phyloP scores from a whole-genome alignment of 257 asterid species.

The Ballota nigra region DNA sequence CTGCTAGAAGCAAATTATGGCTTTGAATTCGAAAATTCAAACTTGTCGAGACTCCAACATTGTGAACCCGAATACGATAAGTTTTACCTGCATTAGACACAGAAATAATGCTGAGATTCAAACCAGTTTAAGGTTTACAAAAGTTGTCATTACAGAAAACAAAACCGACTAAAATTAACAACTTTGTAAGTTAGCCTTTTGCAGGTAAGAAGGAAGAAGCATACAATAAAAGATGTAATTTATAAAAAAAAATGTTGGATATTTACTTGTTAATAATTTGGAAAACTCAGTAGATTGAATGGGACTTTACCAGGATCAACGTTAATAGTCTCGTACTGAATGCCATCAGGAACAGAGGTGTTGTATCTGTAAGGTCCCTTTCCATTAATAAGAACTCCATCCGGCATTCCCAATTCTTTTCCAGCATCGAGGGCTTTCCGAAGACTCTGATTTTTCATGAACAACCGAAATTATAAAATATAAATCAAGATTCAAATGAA shows the following conservation, averaged over 20 bases:
- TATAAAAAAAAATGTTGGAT: background rate
- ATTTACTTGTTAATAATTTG: background rate
- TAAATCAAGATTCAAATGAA: background rate
- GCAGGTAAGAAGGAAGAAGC: no score
- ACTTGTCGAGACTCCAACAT: constrained; percentile 80
- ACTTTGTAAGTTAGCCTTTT: no score
- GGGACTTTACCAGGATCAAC: constrained; percentile 76
- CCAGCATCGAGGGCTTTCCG: constrained; percentile 69
- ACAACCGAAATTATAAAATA: background rate
- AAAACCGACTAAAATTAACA: no score
- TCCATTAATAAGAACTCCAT: constrained; percentile 94
- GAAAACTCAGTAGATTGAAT: background rate
- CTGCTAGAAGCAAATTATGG: constrained; percentile 83
- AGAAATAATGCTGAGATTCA: no score
- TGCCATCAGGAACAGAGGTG: constrained; percentile 80
- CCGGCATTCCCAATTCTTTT: constrained; percentile 78
- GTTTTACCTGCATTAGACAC: constrained; percentile 58
- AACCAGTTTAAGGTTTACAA: no score
- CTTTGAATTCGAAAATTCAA: constrained; percentile 86
- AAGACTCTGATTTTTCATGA: constrained; percentile 47
- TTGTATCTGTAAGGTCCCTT: constrained; percentile 95
- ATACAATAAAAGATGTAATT: background rate
- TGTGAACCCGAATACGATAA: constrained; percentile 83
- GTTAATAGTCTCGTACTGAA: constrained; percentile 65
- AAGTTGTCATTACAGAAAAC: no score